phyloP scores from a whole-genome alignment of 2,329 filamentous ascomycete species.

The Alternaria arborescens region DNA sequence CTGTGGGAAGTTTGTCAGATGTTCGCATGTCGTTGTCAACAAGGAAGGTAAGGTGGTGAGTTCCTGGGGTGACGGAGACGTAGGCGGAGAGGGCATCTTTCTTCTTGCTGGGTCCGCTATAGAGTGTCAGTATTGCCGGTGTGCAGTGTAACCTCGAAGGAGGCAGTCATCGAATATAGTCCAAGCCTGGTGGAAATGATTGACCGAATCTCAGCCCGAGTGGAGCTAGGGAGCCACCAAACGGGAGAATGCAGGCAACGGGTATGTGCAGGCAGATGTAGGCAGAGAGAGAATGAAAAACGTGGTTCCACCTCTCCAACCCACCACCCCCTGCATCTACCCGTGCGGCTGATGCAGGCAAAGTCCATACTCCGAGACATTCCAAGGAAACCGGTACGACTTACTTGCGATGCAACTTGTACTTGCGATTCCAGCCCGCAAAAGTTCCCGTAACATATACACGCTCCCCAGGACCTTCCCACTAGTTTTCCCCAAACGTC shows the following conservation, averaged over 20 bases:
- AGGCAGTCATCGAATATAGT: conserved; percentile 13
- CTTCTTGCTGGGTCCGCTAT: conserved; percentile 53
- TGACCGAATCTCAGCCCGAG: no score
- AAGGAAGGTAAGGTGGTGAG: conserved; percentile 95
- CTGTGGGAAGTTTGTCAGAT: conserved; percentile 85
- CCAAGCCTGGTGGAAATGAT: neutral
- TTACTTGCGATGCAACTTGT: conserved; percentile 84
- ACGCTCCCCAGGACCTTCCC: conserved; percentile 83
- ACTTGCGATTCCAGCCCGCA: conserved; percentile 96
- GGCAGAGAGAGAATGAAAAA: no score
- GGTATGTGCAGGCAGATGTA: no score
- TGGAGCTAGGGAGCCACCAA: neutral
- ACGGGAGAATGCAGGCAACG: no score
- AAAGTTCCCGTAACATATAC: conserved; percentile 98
- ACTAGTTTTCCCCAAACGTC: conserved; percentile 50
- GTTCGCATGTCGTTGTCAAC: conserved; percentile 94
- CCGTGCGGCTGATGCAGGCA: neutral
- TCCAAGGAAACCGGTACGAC: conserved; percentile 50
- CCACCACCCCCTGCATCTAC: neutral
- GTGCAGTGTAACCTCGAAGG: conserved; percentile 40
- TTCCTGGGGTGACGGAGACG: conserved; percentile 87
- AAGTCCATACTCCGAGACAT: conserved; percentile 6
- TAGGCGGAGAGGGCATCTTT: conserved; percentile 74
- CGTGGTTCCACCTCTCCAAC: no score
- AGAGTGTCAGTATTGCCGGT: conserved; percentile 38